Conservation (phyloP, 2,329 filamentous ascomycete genomes). For the Botrytis fabae region DNA sequence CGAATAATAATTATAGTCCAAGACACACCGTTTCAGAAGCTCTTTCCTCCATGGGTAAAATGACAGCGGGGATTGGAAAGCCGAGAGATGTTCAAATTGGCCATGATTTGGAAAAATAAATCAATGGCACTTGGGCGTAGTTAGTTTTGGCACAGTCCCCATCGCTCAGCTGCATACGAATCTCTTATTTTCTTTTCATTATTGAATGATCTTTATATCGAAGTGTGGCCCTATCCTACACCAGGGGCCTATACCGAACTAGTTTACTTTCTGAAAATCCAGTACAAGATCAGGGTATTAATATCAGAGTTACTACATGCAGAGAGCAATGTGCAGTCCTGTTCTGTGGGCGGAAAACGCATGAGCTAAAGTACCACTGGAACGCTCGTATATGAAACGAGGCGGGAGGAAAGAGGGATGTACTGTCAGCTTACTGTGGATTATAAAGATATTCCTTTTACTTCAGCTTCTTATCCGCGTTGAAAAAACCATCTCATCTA, state of each 20-base stretch:
- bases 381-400: background rate
- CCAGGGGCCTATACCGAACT: no score
- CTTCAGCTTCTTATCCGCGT: no score
- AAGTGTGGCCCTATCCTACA: background rate
- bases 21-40: background rate
- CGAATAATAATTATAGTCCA: background rate
- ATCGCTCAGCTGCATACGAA: background rate
- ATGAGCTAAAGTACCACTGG: no score
- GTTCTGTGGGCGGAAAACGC: no score
- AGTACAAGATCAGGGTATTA: no score
- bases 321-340: no score
- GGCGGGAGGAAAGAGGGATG: background rate
- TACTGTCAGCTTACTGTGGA: background rate
- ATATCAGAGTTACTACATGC: no score
- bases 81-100: background rate
- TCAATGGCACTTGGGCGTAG: background rate
- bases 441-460: no score
- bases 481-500: background rate
- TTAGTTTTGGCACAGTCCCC: rapidly evolving
- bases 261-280: no score
- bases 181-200: background rate
- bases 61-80: background rate
- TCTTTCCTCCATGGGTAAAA: background rate
- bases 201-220: background rate
- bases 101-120: background rate